A percentile compares a stretch with the other conserved stretches of the same genome.
Evolutionary conservation across 192 early-diverging fungal genomes (phyloP).

Genomic region (Physocladia obscura): DNA sequence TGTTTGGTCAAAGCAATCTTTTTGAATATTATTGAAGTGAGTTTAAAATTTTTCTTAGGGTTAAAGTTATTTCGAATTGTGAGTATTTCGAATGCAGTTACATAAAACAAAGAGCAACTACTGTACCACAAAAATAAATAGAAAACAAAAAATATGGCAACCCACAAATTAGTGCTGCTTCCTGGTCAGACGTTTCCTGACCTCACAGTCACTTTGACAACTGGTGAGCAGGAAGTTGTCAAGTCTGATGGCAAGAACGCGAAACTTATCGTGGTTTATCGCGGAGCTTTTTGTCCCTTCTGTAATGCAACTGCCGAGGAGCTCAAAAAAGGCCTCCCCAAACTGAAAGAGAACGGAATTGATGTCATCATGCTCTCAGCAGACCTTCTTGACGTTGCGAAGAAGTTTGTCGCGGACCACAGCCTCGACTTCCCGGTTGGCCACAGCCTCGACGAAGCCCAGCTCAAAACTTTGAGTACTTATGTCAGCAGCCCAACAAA

Average conservation of each 20-base stretch:
- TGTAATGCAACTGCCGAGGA: not conserved
- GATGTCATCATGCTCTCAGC: not conserved
- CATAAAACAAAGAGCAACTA: not conserved
- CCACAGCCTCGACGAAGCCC: not conserved
- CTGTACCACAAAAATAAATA: not conserved
- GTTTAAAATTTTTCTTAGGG: too few species aligned
- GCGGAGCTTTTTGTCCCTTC: slow-evolving; percentile 7
- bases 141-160: not conserved
- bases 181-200: not conserved
- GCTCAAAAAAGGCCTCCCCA: not conserved
- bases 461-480: not conserved
- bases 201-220: not conserved
- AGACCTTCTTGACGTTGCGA: not conserved
- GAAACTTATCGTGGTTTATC: slow-evolving; percentile 2
- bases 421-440: not conserved
- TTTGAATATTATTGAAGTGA: too few species aligned
- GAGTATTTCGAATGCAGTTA: not conserved
- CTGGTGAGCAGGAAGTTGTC: not conserved
- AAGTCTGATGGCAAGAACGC: not conserved
- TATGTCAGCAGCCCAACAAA: not conserved
- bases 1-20: too few species aligned
- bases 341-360: not conserved
- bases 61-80: not conserved
- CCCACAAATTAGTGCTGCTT: not conserved
- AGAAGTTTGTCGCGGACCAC: not conserved